Evolutionary conservation across 441 rosid species (phyloP).

Genomic region (Euphorbia celastroides): DNA sequence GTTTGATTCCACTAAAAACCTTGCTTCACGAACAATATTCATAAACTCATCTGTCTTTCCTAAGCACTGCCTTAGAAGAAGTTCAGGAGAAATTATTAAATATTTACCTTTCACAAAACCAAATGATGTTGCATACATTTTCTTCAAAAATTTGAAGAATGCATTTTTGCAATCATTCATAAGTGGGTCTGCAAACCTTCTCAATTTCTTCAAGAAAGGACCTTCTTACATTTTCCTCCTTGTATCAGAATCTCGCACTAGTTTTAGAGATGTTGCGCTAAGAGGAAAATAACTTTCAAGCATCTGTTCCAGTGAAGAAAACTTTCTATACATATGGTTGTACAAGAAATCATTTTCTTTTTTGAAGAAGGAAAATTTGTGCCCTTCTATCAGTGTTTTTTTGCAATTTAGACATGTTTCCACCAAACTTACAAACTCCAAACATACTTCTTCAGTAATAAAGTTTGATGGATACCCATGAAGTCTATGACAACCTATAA

Average conservation of each 20-base stretch:
- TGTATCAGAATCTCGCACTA: background rate
- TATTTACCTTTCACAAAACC: constrained; percentile 9
- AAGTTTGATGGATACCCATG: constrained; percentile 10
- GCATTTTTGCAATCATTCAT: background rate
- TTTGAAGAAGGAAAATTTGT: too few relatives aligned
- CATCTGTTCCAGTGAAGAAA: background rate
- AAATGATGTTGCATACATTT: background rate
- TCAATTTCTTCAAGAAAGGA: background rate
- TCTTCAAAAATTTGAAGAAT: background rate
- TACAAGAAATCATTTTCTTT: background rate
- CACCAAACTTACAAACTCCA: background rate
- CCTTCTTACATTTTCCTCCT: background rate
- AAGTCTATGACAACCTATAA: background rate
- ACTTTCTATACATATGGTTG: background rate
- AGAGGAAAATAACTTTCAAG: background rate
- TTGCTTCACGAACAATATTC: background rate
- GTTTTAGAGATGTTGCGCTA: background rate
- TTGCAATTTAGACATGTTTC: background rate
- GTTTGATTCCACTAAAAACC: background rate
- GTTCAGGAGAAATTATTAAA: background rate
- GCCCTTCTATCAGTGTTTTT: too few relatives aligned
- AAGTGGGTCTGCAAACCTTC: background rate
- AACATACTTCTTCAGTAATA: background rate
- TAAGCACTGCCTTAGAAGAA: background rate
- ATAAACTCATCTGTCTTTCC: background rate